These are phyloP conservation scores for Globomyces pollinis-pini DNA, from an alignment of 192 early-diverging fungal species.

Conservation along the genomic window DNA sequence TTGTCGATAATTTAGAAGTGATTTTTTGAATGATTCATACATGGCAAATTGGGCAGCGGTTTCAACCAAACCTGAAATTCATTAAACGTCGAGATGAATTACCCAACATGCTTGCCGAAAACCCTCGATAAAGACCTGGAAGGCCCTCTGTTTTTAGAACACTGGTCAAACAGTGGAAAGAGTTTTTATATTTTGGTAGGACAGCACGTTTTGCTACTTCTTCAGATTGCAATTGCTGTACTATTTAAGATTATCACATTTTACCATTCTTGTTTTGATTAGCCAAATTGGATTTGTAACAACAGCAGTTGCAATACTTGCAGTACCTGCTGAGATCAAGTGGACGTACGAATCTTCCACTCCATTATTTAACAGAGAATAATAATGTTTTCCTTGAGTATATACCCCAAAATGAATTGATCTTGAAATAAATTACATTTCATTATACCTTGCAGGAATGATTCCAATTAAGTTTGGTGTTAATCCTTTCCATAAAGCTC, in stretches of 20 bases:
- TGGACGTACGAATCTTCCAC: conserved; percentile 74
- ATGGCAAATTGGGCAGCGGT: conserved; percentile 91
- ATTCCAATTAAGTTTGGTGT: conserved; percentile 90
- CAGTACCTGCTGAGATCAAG: conserved; percentile 65
- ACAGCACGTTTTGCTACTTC: conserved; percentile 20
- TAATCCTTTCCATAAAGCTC: conserved; percentile 88
- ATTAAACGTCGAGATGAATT: too few relatives aligned
- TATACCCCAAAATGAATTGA: conserved; percentile 93
- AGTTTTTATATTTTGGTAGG: conserved; percentile 57
- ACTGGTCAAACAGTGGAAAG: conserved; percentile 60
- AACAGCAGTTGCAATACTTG: conserved; percentile 68
- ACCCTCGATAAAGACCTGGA: conserved; percentile 77
- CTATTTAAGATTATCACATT: conserved; percentile 11
- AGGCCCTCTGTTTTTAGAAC: conserved; percentile 78
- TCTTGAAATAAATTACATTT: too few relatives aligned
- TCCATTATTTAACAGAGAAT: conserved; percentile 64
- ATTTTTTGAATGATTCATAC: conserved; percentile 86
- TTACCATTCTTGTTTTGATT: conserved; percentile 82
- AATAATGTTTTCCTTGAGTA: conserved; percentile 75
- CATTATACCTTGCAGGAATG: too few relatives aligned
- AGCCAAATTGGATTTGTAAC: conserved; percentile 97
- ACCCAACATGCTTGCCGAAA: conserved; percentile 84
- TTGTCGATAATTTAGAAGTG: neutral
- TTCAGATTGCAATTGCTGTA: conserved; percentile 69
- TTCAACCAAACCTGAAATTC: conserved; percentile 81